These are phyloP conservation scores for Talaromyces ruber DNA, from an alignment of 495 filamentous ascomycete species.

Conservation along the genomic window DNA sequence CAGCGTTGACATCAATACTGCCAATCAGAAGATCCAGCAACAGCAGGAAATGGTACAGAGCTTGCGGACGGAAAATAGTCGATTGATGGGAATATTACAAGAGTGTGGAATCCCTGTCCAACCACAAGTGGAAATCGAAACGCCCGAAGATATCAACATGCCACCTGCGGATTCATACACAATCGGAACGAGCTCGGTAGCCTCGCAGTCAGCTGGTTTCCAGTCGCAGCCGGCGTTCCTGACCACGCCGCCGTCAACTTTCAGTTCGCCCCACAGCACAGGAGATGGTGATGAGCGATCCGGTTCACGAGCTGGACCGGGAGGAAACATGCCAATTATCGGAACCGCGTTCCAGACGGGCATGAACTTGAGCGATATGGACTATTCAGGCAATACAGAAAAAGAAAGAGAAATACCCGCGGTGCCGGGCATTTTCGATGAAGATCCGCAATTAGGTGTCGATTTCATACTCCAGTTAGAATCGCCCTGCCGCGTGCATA, in stretches of 20 bases:
- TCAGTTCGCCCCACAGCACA: conserved; percentile 8
- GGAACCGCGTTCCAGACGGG: background rate
- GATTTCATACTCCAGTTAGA: conserved; percentile 98
- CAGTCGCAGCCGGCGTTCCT: conserved; percentile 18
- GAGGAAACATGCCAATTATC: background rate
- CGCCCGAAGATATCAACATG: background rate
- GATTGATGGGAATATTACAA: conserved; percentile 64
- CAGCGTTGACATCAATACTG: conserved; percentile 29
- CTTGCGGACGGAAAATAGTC: conserved; percentile 55
- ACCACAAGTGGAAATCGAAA: conserved; percentile 21
- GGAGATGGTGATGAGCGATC: background rate
- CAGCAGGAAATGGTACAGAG: conserved; percentile 33
- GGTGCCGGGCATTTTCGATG: conserved; percentile 58
- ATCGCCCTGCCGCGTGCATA: conserved; percentile 89
- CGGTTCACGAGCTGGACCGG: background rate
- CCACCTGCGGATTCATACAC: background rate
- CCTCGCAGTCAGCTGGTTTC: conserved; percentile 21
- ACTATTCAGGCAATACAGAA: background rate
- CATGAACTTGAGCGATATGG: background rate
- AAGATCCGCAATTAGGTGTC: conserved; percentile 68
- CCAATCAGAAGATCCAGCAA: conserved; percentile 28
- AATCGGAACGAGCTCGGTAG: conserved; percentile 24
- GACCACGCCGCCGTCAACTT: conserved; percentile 31
- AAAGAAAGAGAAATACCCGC: background rate
- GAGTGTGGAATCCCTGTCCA: conserved; percentile 61